phyloP scores from a whole-genome alignment of 2,329 filamentous ascomycete species.

The Anisogramma anomala region DNA sequence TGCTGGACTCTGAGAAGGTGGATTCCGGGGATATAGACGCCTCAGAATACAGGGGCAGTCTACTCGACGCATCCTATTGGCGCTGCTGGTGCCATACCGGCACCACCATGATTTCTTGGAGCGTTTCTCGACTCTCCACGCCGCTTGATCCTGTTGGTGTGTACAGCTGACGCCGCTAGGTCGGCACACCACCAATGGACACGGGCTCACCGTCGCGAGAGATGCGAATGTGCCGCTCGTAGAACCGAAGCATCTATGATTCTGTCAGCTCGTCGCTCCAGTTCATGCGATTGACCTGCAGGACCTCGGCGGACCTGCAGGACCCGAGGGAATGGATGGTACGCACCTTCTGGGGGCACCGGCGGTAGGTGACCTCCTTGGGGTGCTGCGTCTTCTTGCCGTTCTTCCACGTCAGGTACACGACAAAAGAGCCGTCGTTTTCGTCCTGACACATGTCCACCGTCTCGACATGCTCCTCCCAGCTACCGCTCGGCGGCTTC shows the following conservation, averaged over 20 bases:
- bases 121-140: no score
- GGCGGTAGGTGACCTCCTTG: constrained; percentile 55
- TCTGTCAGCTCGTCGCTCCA: background rate
- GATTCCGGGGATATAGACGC: no score
- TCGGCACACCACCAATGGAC: constrained; percentile 5
- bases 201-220: constrained; percentile 14
- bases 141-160: background rate
- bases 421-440: constrained; percentile 45
- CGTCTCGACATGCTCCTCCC: constrained; percentile 61
- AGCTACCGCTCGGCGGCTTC: constrained; percentile 59
- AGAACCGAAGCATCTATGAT: constrained; percentile 46
- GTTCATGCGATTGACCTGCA: no score
- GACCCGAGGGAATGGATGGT: no score
- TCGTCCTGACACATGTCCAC: constrained; percentile 65
- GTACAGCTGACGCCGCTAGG: constrained; percentile 1
- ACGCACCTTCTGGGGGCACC: constrained; percentile 65
- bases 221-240: constrained; percentile 43
- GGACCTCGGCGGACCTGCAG: no score
- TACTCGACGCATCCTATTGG: background rate
- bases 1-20: background rate
- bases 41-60: no score
- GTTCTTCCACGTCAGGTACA: constrained; percentile 64
- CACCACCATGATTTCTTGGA: no score
- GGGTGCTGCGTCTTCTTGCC: constrained; percentile 64
- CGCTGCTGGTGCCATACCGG: background rate